Base-by-base conservation (phyloP, 805 yeast species). In the Lipomyces anomalus region DNA sequence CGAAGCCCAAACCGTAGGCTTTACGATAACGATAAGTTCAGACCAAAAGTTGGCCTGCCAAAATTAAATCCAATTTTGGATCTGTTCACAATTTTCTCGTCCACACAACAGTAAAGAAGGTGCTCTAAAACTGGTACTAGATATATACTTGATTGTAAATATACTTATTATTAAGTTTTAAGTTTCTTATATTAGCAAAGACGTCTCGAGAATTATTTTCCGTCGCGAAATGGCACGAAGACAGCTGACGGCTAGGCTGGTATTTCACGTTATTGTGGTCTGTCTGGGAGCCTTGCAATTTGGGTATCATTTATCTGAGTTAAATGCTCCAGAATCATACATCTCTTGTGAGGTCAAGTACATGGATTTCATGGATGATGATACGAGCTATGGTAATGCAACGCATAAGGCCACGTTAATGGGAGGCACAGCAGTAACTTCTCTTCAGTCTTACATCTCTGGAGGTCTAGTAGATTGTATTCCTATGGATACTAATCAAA, bases 301-400 rank as follows among this genome's bases (percentile, higher is more conserved):
- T 63, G 98, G 98, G 1, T 87, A 84, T 63, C 97, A 92, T 62
- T 81, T 90, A 82, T 82, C 96, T 1, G 97, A 89, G 63, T 72
- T 90, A 61, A 90, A 90, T 66, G 95, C 96, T 4, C 96, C 97
- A 0, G 84, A 83, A 22, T 38, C 49, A 9, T 50, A 50, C 22
- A 49, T 50, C 22, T 50, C 55, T 9, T 50, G 55, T 30, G 47
- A 43, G 24, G 35, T 42, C 32, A 34, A 38, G 16, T 40, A 50
- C 41, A 21, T 35, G 4, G 13, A 13, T 28, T 13, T 13, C 16
- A 13, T 13, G 13, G 16, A 28, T 28, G 32, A 28, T 13, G 16
- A 13, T 16, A 16, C 32, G 16, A 46, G 41, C 11, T 35, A 36
- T 20, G 6, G 6, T 6, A 43, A 35, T 17, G 40, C 44, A 18